Evolutionary conservation across 495 filamentous ascomycete species (phyloP), one percentile per base, ranked within the genome.

Genomic region (Evernia prunastri): DNA sequence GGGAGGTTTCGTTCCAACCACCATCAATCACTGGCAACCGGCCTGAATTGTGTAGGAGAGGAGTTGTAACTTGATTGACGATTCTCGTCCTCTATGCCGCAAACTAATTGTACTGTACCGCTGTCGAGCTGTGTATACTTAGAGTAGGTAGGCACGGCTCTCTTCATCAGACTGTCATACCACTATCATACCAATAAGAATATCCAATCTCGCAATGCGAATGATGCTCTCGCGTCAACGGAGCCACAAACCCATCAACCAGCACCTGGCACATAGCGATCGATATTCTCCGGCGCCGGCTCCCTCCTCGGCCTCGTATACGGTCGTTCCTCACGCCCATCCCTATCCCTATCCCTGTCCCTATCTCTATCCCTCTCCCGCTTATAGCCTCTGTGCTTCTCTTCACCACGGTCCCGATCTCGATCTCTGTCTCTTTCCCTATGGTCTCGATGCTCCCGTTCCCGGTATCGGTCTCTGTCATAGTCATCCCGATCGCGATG

Each of bases 201-300:
- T 43, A 20, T 31, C 15, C 35, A 59, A 40, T 25, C 6, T 31
- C 37, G n/a, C 37, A n/a, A 17, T 43, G 57, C 25, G 20, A 18
- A 42, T 18, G 23, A 11, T 27, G 13, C 37, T 39, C 23, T 10
- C 56, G 27, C 56, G 5, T 58, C 36, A 29, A 37, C 36, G 11
- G 12, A 42, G 1, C n/a, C n/a, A n/a, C n/a, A n/a, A n/a, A 58
- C 56, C 35, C 25, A 59, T 37, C 45, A 49, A 49, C 45, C 45
- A 13, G 45, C 45, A 53, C 57, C 64, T 17, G 82, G 82, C n/a
- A 83, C 77, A 65, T 85, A 84, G 10, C 82, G 78, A 70, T 85
- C 81, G 65, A 82, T 80, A 11, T 83, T 78, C 27, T 75, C 70
- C 36, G 71, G 72, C 4, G 72, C 68, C 9, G 59, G 57, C 47